Evolutionary conservation across 257 asterid genomes (phyloP), one percentile per base, ranked within the genome.

Genomic region (Solanum pinnatisectum): DNA sequence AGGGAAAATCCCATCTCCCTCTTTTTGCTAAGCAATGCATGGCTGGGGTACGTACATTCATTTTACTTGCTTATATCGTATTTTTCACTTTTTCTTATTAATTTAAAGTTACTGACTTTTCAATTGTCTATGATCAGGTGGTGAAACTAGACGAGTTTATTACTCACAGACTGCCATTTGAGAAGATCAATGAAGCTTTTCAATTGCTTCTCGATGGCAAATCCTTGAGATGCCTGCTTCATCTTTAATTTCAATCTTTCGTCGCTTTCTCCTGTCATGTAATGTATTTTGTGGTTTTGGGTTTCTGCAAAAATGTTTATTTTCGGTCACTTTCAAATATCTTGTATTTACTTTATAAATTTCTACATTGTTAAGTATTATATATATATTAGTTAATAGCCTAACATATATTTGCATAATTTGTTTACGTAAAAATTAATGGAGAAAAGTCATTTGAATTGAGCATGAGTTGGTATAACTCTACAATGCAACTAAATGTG

Each of bases 131-230:
- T 71, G 18, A 87, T 65, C 92, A 95, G 98, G 96, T 15, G 89
- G 98, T 95, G 82, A 97, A 95, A 76, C 87, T 97, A 93, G 98
- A 97, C 37, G 98, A 94, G 88, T 97, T 96, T 86, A 95, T 97
- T 88, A 94, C 98, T 18, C 98, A 97, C 42, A 92, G 94, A 83
- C 78, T 95, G 88, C 98, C 98, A 1, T 96, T 97, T 88, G 68
- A 89, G 56, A 91, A 90, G 89, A 95, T 97, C 32, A 97, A 93
- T 52, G 96, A 97, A 90, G 97, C 96, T 73, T 73, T 97, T 13
- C 93, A 96, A 44, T 87, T 97, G 35, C 98, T 97, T 8, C 46
- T 83, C 1, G 96, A 96, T 42, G 99, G 98, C 22, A 94, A 93
- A 88, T 93, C 98, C 49, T 90, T 97, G 89, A 93, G 98, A 94